Base-by-base conservation (phyloP, 2,329 filamentous ascomycete species). In the Fusarium sp. region DNA sequence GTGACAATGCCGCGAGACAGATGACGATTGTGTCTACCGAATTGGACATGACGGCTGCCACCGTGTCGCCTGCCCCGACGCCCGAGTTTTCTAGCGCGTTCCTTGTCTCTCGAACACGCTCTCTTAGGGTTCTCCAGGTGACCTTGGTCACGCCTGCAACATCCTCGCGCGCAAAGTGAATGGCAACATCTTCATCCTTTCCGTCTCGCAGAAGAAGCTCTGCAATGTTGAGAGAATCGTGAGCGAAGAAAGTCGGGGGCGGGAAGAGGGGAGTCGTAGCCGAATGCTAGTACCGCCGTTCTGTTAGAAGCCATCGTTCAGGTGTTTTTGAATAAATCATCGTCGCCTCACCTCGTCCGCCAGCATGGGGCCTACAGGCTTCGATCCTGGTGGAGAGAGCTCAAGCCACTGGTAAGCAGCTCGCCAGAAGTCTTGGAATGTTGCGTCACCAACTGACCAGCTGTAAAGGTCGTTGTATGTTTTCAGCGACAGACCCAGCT, bases 31-130 rank as follows among this genome's bases (percentile, higher is more conserved):
- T 50, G 47, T 71, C 14, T n/a, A 71, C 65, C 2, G 68, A 65
- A n/a, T 71, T 71, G 4, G 61, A 68, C 2, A 71, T 62, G 20
- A 71, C 65, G 3, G 61, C 68, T 27, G 63, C 64, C 6, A 70
- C 37, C 4, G 64, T 43, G n/a, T 70, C 64, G 1, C 64, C 68
- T 7, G 50, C 6, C 9, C 4, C 22, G 22, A 70, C 40, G 8
- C 37, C 52, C 4, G 68, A 64, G 25, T 50, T 70, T 1, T 40
- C 17, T 52, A 70, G 12, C 4, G 68, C 60, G 22, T 20, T 43
- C 6, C 68, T 35, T 4, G 47, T 40, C n/a, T 30, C 9, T 10
- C 60, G 64, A 6, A 56, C 32, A 6, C 64, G 68, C 8, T 64
- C 37, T 27, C 37, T 35, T 12, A 70, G 27, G 1, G 43, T 17